Evolutionary conservation across 768 basidiomycete species (phyloP), one percentile per base, ranked within the genome.

Genomic region (Suillus americanus): DNA sequence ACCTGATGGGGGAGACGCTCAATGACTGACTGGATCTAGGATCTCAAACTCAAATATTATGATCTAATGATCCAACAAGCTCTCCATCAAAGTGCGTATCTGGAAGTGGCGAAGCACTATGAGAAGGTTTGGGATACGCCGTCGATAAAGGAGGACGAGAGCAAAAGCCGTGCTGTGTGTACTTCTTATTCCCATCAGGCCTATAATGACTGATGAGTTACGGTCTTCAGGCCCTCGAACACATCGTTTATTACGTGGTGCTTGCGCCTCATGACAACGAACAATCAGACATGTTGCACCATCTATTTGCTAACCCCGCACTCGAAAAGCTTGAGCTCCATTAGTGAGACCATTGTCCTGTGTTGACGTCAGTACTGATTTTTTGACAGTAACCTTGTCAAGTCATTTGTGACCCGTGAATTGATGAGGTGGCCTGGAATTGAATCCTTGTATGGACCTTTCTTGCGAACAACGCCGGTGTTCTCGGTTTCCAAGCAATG

Each of bases 351-450:
- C 38, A 16, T 46, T 41, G 46, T 51, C 5, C 14, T 18, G 23
- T 67, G 62, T 38, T 38, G 46, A 46, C 51, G 3, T 28, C 50
- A 45, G 60, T 70, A 30, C 67, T 59, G 53, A 56, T 66, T 75
- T 28, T 51, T 43, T 46, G 46, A n/a, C 70, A 98, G 97, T 71
- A 94, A 95, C 67, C 87, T 99, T 43, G 86, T 95, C 51, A 97
- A 97, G 80, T 95, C 91, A 67, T 98, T 99, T 75, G 89, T 89
- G 48, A 97, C 95, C 1, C 87, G 87, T 61, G 95, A 98, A 72
- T 82, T 99, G 61, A 96, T 97, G 92, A 82, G 96, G 68, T 99
- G 97, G 97, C 94, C 97, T 1, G 93, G 94, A 40, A 95, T 99
- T 60, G 90, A 92, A 73, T 78, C 81, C 2, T 82, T 97, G 30